Evolutionary conservation across 164 flowering plant species (phyloP).

Genomic region (Brasenia schreberi): DNA sequence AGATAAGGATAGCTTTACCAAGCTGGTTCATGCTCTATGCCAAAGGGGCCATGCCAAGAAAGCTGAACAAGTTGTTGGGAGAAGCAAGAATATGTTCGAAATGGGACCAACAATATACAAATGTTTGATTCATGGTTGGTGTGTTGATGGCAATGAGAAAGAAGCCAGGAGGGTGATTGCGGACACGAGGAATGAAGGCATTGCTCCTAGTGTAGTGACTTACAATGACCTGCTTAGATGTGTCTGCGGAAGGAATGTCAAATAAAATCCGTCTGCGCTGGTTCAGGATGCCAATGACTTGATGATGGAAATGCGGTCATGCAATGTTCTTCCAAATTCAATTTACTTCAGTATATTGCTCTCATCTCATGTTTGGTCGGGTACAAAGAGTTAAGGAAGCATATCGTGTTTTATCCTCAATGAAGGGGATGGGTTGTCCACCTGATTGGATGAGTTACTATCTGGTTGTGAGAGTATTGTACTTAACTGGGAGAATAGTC

Average conservation of each 20-base stretch:
- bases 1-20: constrained; percentile 29
- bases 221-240: constrained; percentile 52
- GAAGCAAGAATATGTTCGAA: constrained; percentile 26
- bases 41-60: constrained; percentile 53
- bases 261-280: constrained; percentile 55
- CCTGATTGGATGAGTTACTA: constrained; percentile 70
- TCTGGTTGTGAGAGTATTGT: constrained; percentile 55
- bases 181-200: constrained; percentile 44
- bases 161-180: constrained; percentile 42
- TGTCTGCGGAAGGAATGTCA: constrained; percentile 47
- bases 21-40: constrained; percentile 57
- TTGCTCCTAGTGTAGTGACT: constrained; percentile 34
- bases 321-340: constrained; percentile 32
- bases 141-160: constrained; percentile 39
- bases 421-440: constrained; percentile 40
- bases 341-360: constrained; percentile 56
- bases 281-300: constrained; percentile 52
- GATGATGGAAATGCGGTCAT: constrained; percentile 61
- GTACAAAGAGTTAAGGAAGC: constrained; percentile 70
- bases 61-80: constrained; percentile 54
- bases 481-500: constrained; percentile 51
- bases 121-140: constrained; percentile 57
- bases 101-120: constrained; percentile 29
- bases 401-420: constrained; percentile 23
- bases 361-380: constrained; percentile 53